Conservation (phyloP, 2,329 filamentous ascomycete genomes). For the Talaromyces funiculosus region DNA sequence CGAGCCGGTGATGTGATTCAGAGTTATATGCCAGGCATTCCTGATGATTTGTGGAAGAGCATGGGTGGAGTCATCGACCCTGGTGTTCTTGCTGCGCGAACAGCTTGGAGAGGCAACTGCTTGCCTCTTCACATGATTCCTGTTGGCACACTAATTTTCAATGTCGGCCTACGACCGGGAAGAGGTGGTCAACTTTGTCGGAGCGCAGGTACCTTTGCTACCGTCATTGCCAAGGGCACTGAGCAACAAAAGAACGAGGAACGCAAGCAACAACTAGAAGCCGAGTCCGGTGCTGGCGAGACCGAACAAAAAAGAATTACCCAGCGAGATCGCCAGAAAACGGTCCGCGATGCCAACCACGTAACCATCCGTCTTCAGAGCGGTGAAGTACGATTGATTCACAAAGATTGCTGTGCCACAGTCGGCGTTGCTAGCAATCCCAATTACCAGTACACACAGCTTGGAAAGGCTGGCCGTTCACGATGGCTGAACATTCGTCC, state of each 20-base stretch:
- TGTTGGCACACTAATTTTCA: slow-evolving; percentile 86
- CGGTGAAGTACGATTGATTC: slow-evolving; percentile 83
- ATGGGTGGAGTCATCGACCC: slow-evolving; percentile 94
- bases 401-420: slow-evolving; percentile 88
- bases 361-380: slow-evolving; percentile 85
- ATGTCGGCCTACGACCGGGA: slow-evolving; percentile 68
- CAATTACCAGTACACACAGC: slow-evolving; percentile 79
- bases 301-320: slow-evolving; percentile 31
- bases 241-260: slow-evolving; percentile 45
- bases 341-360: slow-evolving; percentile 63
- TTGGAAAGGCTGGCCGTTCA: slow-evolving; percentile 91
- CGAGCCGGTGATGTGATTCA: slow-evolving; percentile 85
- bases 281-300: slow-evolving; percentile 51
- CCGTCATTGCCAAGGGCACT: slow-evolving; percentile 84
- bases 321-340: slow-evolving; percentile 34
- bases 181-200: slow-evolving; percentile 85
- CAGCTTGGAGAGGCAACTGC: slow-evolving; percentile 90
- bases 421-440: slow-evolving; percentile 92
- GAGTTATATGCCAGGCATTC: slow-evolving; percentile 86
- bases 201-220: slow-evolving; percentile 86
- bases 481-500: slow-evolving; percentile 92
- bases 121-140: slow-evolving; percentile 93
- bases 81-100: slow-evolving; percentile 91
- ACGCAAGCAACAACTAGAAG: slow-evolving; percentile 13
- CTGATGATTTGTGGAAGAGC: slow-evolving; percentile 73